Percentiles rank a stretch among this genome's conserved stretches.
phyloP scores from a whole-genome alignment of 306 rosid species.

The Gastrolobium villosum region DNA sequence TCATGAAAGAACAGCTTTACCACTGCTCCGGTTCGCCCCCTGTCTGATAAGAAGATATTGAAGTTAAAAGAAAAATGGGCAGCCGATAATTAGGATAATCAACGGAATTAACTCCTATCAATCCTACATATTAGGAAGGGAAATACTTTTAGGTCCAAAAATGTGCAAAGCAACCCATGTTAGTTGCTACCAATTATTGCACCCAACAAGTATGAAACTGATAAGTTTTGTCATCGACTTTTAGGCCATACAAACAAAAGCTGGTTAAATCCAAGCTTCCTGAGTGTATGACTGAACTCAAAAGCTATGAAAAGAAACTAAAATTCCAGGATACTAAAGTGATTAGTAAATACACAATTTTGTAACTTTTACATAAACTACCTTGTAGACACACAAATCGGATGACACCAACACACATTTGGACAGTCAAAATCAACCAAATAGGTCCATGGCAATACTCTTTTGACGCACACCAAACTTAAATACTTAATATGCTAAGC shows the following conservation, averaged over 20 bases:
- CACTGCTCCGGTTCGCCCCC: too few species aligned
- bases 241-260: constrained; percentile 18
- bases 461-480: neutral
- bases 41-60: neutral
- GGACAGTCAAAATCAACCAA: constrained; percentile 38
- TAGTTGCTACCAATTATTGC: neutral
- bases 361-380: constrained; percentile 21
- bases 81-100: constrained; percentile 5
- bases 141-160: neutral
- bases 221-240: constrained; percentile 28
- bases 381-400: constrained; percentile 11
- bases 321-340: neutral
- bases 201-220: constrained; percentile 6
- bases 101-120: constrained; percentile 11
- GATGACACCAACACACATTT: constrained; percentile 1
- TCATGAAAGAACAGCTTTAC: too few species aligned
- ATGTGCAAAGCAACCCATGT: constrained; percentile 22
- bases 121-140: neutral
- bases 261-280: neutral
- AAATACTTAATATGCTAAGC: constrained; percentile 17
- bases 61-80: constrained; percentile 21
- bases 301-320: constrained; percentile 20
- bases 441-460: constrained; percentile 13
- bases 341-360: neutral
- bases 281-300: constrained; percentile 14